Percentiles rank a stretch among this genome's conserved stretches.
Evolutionary conservation across 257 asterid genomes (phyloP).

Genomic region (Penstemon barbatus): DNA sequence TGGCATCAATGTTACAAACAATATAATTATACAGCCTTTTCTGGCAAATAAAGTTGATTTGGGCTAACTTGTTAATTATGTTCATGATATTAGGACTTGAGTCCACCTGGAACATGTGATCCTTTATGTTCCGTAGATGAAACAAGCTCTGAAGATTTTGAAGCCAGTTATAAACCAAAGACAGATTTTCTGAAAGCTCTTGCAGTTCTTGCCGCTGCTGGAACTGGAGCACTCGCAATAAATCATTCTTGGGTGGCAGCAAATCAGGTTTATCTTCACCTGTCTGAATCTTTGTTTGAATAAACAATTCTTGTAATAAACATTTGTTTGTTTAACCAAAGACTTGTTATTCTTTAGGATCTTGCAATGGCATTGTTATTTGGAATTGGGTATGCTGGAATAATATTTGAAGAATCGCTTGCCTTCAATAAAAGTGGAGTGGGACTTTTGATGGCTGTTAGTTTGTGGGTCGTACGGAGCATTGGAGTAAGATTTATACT

Average conservation of each 20-base stretch:
- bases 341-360: slow-evolving; percentile 56
- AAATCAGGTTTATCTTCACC: slow-evolving; percentile 65
- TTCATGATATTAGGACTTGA: slow-evolving; percentile 39
- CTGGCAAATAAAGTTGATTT: slow-evolving; percentile 4
- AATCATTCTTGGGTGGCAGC: slow-evolving; percentile 97
- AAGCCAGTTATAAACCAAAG: slow-evolving; percentile 73
- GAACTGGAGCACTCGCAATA: slow-evolving; percentile 80
- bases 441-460: slow-evolving; percentile 94
- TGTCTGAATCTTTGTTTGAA: slow-evolving; percentile 20
- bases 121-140: slow-evolving; percentile 95
- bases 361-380: slow-evolving; percentile 85
- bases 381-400: slow-evolving; percentile 92
- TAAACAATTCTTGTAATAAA: slow-evolving; percentile 2
- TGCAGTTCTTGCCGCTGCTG: slow-evolving; percentile 84
- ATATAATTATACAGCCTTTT: not conserved
- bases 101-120: slow-evolving; percentile 77
- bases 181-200: slow-evolving; percentile 83
- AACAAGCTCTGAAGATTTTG: slow-evolving; percentile 68
- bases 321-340: slow-evolving; percentile 24
- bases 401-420: slow-evolving; percentile 92
- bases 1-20: slow-evolving; percentile 6
- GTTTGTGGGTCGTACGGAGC: slow-evolving; percentile 93
- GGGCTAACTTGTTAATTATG: slow-evolving; percentile 7
- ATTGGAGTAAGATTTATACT: slow-evolving; percentile 67
- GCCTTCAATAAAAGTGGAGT: slow-evolving; percentile 98